These are phyloP conservation scores for Alloteropsis angusta DNA, from an alignment of 202 grass and related monocot species.

Conservation along the genomic window DNA sequence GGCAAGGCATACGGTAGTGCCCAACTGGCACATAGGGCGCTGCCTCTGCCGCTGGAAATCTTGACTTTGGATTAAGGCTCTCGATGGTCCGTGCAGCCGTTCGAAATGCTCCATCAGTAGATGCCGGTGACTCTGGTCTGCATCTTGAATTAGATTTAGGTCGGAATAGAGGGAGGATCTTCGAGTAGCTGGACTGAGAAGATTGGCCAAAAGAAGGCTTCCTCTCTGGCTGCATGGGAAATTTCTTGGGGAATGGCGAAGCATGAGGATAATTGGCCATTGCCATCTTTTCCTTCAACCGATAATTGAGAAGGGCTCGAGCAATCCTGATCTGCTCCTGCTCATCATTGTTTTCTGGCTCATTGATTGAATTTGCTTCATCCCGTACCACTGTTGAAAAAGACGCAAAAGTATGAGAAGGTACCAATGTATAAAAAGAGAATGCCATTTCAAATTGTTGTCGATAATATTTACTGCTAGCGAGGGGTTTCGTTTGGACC, in stretches of 20 bases:
- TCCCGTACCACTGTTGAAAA: slow-evolving; percentile 56
- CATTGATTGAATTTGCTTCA: slow-evolving; percentile 56
- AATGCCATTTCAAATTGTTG: neutral
- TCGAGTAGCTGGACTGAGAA: slow-evolving; percentile 59
- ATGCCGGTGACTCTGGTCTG: slow-evolving; percentile 43
- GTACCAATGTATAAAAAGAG: neutral
- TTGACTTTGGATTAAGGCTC: slow-evolving; percentile 37
- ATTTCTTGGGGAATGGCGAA: slow-evolving; percentile 86
- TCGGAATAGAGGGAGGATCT: slow-evolving; percentile 86
- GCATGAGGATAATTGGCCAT: slow-evolving; percentile 81
- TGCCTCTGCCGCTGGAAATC: slow-evolving; percentile 64
- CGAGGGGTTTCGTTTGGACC: neutral
- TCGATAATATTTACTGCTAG: neutral
- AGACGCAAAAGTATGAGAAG: slow-evolving; percentile 15
- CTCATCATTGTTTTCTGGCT: slow-evolving; percentile 85
- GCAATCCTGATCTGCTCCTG: slow-evolving; percentile 92
- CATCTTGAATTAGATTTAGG: slow-evolving; percentile 55
- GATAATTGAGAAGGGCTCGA: slow-evolving; percentile 80
- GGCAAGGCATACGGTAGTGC: slow-evolving; percentile 60
- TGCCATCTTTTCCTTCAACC: slow-evolving; percentile 78
- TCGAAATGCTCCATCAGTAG: slow-evolving; percentile 25
- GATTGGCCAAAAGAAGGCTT: slow-evolving; percentile 50
- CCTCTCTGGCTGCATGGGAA: slow-evolving; percentile 65
- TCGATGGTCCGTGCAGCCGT: slow-evolving; percentile 24
- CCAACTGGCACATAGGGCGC: slow-evolving; percentile 77